Evolutionary conservation across 352 stramenopile genomes (phyloP).

Genomic region (Phytophthora meadii): DNA sequence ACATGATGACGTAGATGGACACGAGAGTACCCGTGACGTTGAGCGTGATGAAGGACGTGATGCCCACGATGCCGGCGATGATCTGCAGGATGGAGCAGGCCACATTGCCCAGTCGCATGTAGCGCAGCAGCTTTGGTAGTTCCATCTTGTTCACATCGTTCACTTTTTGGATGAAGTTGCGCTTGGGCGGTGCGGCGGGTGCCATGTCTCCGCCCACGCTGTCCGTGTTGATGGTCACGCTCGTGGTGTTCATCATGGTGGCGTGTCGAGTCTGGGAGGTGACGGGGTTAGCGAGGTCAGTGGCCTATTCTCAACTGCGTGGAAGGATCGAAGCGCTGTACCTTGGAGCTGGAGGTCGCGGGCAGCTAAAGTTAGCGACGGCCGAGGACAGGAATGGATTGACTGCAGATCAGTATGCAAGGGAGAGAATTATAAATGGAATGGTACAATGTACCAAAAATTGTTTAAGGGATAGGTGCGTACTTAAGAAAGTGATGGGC

Average conservation of each 20-base stretch:
- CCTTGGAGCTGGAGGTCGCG: constrained; percentile 1
- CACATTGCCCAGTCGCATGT: constrained; percentile 89
- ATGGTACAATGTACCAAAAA: constrained; percentile 2
- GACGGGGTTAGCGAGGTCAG: constrained; percentile 16
- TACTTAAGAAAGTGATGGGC: constrained; percentile 3
- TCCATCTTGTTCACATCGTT: constrained; percentile 92
- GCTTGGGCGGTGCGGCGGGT: constrained; percentile 59
- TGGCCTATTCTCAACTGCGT: constrained; percentile 27
- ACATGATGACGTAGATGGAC: constrained; percentile 92
- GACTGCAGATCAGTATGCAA: constrained; percentile 12
- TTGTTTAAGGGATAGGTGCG: constrained; percentile 1
- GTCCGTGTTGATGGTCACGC: constrained; percentile 82
- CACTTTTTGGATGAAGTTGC: constrained; percentile 81
- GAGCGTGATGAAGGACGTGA: constrained; percentile 90
- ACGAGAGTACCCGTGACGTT: constrained; percentile 90
- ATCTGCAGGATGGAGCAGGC: constrained; percentile 85
- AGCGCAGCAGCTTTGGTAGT: constrained; percentile 86
- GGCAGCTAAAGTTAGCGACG: constrained; percentile 27
- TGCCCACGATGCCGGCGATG: constrained; percentile 79
- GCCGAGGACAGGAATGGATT: constrained; percentile 18
- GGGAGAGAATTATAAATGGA: constrained; percentile 6
- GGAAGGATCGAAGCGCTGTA: not conserved
- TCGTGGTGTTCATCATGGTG: constrained; percentile 77
- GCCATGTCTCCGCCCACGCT: constrained; percentile 65
- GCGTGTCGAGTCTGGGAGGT: constrained; percentile 2